Percentiles rank a stretch among this genome's conserved stretches.
These are phyloP conservation scores for Pestalotiopsis fici DNA, from an alignment of 2,329 filamentous ascomycete species.

Conservation along the genomic window DNA sequence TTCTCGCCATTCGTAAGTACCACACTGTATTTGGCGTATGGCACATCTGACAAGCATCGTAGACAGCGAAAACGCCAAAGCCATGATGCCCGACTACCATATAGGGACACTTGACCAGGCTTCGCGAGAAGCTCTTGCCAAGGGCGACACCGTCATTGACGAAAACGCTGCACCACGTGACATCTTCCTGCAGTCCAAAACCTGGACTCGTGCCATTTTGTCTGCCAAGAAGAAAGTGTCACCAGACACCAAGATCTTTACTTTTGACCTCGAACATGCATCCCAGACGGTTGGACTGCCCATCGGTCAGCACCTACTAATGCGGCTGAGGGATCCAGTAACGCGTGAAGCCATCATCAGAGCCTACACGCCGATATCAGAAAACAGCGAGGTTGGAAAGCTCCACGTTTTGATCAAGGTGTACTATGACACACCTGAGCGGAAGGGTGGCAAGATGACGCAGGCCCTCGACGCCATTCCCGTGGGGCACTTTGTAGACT, in stretches of 20 bases:
- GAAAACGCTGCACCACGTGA: constrained; percentile 45
- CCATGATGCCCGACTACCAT: constrained; percentile 85
- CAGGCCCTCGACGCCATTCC: constrained; percentile 74
- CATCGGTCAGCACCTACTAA: constrained; percentile 84
- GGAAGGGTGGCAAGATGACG: constrained; percentile 78
- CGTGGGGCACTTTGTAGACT: constrained; percentile 72
- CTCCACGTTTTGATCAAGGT: constrained; percentile 82
- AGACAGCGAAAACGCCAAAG: constrained; percentile 91
- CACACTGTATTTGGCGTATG: background rate
- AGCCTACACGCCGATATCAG: constrained; percentile 83
- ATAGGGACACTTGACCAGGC: constrained; percentile 73
- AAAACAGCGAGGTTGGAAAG: constrained; percentile 58
- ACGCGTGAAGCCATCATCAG: constrained; percentile 76
- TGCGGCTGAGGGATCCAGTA: constrained; percentile 73
- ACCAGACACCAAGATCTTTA: constrained; percentile 79
- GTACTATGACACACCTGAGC: constrained; percentile 63
- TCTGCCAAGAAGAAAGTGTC: constrained; percentile 70
- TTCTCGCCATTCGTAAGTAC: constrained; percentile 82
- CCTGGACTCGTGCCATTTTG: constrained; percentile 75
- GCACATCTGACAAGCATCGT: constrained; percentile 25
- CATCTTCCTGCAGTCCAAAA: constrained; percentile 70
- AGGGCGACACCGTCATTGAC: constrained; percentile 31
- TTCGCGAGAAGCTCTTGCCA: constrained; percentile 55
- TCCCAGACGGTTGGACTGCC: constrained; percentile 75
- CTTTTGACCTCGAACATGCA: constrained; percentile 73